Base-by-base conservation (phyloP, 352 stramenopile genomes). In the Phytopythium mirpurense region DNA sequence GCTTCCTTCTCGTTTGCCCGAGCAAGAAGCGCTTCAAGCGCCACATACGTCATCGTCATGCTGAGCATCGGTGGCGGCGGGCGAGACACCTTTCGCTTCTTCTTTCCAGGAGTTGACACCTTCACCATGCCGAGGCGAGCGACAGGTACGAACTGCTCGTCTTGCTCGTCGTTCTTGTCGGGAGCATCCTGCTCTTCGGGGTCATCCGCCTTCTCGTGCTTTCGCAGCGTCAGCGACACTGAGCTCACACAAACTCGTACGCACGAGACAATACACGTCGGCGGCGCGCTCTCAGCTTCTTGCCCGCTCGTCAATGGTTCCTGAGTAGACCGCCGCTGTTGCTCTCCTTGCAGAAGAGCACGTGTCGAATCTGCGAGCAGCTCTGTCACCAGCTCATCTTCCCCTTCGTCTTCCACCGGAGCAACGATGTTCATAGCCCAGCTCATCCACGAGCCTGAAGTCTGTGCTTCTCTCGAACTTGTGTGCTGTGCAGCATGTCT, bases 61-160 rank as follows among this genome's bases (percentile, higher is more conserved):
- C 65, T 63, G 19, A 81, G 67, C 35, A 93, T 76, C 26, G 82
- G 75, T 18, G 62, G 53, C 12, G 84, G 74, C n/a, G 82, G 72
- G 45, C 78, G 77, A 21, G 74, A 83, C 1, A 88, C 51, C 41
- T 71, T 83, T 50, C 51, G 67, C 51, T 72, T 75, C 50, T 69
- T 74, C 34, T 40, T 70, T 31, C 59, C 62, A 35, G 80, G 55
- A 46, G 70, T 36, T 14, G 66, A 64, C 21, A 94, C 73, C 45
- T 78, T 77, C 7, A 94, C 84, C 34, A 94, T 73, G 11, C 84
- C 84, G 32, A 94, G 56, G 57, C 93, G 92, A 48, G 84, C 84
- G 26, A 94, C 84, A 21, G 84, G 84, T 35, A 94, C 78, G 6
- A 88, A 60, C 38, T 86, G 63, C 46, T 90, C 78, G 35, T 84